phyloP scores from a whole-genome alignment of 129 eudicot species.

The Flaveria robusta region DNA sequence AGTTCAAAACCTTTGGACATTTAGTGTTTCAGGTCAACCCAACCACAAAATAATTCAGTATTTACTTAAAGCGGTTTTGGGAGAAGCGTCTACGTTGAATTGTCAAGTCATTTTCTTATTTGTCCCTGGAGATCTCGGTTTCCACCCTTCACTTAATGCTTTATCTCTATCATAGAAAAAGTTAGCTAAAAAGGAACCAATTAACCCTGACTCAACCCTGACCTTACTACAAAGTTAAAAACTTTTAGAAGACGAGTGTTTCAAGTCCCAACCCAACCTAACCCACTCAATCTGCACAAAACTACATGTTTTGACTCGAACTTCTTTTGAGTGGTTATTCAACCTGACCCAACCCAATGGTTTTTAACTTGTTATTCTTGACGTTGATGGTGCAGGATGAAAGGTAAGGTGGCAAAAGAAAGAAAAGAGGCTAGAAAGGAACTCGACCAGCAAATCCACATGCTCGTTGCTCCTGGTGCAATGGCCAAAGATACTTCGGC shows the following conservation, averaged over 20 bases:
- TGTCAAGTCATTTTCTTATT: background rate
- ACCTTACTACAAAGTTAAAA: background rate
- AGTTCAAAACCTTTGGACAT: background rate
- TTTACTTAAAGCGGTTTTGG: too few relatives aligned
- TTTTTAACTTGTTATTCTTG: background rate
- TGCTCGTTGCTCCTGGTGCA: slow-evolving; percentile 63
- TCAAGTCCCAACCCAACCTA: background rate
- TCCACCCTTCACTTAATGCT: background rate
- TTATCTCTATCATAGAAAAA: background rate
- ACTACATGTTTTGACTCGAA: background rate
- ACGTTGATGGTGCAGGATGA: slow-evolving; percentile 40
- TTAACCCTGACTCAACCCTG: background rate
- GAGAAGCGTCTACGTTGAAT: background rate
- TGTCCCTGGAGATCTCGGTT: background rate
- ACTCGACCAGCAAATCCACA: slow-evolving; percentile 55
- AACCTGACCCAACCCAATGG: background rate
- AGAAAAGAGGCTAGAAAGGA: slow-evolving; percentile 50
- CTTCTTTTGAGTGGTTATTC: background rate
- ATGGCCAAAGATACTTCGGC: slow-evolving; percentile 45
- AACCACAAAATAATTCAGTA: too few relatives aligned
- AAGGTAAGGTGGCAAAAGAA: slow-evolving; percentile 47
- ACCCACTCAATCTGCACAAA: background rate
- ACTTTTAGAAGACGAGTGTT: background rate
- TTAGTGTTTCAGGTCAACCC: background rate
- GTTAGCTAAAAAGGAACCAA: background rate